phyloP scores from a whole-genome alignment of 1,139 yeast genomes.

The Debaryomyces nepalensis region DNA sequence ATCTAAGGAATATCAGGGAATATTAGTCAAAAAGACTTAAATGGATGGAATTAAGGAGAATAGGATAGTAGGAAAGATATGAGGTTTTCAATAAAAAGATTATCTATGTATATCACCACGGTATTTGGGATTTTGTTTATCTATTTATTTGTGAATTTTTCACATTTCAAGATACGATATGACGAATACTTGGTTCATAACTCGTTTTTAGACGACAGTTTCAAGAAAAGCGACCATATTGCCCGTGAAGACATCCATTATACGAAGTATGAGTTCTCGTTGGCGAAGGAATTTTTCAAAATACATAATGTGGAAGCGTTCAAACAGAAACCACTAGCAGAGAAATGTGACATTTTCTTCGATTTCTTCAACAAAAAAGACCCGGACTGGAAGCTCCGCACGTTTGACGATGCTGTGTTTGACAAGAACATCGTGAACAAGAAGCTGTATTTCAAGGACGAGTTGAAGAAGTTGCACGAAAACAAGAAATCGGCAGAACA shows the following conservation, averaged over 20 bases:
- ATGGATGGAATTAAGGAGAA: constrained; percentile 9
- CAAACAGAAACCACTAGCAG: constrained; percentile 12
- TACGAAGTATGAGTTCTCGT: constrained; percentile 33
- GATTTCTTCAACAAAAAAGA: constrained; percentile 22
- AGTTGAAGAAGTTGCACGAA: constrained; percentile 15
- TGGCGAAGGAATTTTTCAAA: constrained; percentile 20
- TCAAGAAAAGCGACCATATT: constrained; percentile 21
- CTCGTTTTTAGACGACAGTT: constrained; percentile 18
- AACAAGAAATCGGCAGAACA: constrained; percentile 16
- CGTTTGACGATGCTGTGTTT: constrained; percentile 22
- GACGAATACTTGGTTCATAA: constrained; percentile 13
- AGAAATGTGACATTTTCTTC: constrained; percentile 35
- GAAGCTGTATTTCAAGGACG: constrained; percentile 22
- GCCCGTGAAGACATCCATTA: constrained; percentile 33
- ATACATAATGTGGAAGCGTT: constrained; percentile 17
- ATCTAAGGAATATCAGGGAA: background rate
- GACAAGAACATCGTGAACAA: constrained; percentile 38
- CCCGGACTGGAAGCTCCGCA: constrained; percentile 34
- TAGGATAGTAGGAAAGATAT: constrained; percentile 10
- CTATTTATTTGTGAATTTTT: constrained; percentile 10
- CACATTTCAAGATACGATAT: constrained; percentile 2
- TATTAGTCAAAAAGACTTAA: constrained; percentile 1
- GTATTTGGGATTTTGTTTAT: constrained; percentile 11
- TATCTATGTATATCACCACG: constrained; percentile 10
- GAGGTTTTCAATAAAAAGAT: constrained; percentile 24